Evolutionary conservation across 441 rosid genomes (phyloP).

Genomic region (Rhodomyrtus psidioides): DNA sequence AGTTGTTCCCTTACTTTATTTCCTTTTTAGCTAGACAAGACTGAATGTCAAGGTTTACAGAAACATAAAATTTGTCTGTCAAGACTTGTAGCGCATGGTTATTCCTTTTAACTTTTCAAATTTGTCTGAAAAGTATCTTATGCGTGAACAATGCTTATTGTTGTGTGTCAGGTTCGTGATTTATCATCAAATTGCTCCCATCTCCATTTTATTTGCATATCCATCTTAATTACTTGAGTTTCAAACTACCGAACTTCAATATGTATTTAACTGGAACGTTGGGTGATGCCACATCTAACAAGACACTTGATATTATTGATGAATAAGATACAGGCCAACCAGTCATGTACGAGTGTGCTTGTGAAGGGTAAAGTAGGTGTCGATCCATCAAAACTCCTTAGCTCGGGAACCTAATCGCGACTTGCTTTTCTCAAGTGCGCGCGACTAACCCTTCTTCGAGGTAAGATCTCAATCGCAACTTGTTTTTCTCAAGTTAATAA

Average conservation of each 20-base stretch:
- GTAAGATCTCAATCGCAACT: accelerated
- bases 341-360: neutral
- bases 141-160: neutral
- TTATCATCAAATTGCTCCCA: accelerated
- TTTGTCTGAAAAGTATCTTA: neutral
- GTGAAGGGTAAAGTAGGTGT: neutral
- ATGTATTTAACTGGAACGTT: neutral
- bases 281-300: neutral
- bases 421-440: neutral
- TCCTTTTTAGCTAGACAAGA: neutral
- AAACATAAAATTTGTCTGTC: neutral
- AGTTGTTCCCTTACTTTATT: neutral
- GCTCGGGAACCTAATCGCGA: too few species aligned
- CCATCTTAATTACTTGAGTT: neutral
- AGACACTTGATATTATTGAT: neutral
- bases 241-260: neutral
- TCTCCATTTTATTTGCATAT: neutral
- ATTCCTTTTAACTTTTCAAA: too few species aligned
- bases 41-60: neutral
- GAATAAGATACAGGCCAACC: neutral
- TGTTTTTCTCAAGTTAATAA: neutral
- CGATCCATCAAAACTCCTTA: too few species aligned
- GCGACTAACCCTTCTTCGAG: neutral
- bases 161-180: neutral
- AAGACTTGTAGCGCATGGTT: neutral